Evolutionary conservation across 179 eudicot species (phyloP).

Genomic region (Drosera spatulata): DNA sequence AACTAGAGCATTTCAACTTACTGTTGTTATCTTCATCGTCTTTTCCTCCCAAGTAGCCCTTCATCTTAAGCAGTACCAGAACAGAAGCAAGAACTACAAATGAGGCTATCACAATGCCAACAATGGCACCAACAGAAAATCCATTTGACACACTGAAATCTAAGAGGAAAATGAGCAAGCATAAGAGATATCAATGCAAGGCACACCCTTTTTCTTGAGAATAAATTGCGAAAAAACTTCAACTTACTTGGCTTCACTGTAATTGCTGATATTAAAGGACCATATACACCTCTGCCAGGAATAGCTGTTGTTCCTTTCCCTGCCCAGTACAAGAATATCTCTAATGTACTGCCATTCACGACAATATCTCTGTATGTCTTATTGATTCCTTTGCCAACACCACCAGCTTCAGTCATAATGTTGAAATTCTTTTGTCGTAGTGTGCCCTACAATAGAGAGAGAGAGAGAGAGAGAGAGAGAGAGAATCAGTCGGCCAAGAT

Average conservation of each 20-base stretch:
- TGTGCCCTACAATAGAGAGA: conserved; percentile 13
- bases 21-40: conserved; percentile 14
- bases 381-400: conserved; percentile 17
- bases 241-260: conserved; percentile 57
- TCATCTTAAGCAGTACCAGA: conserved; percentile 36
- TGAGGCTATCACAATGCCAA: conserved; percentile 20
- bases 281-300: conserved; percentile 63
- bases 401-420: conserved; percentile 27
- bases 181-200: too few species aligned
- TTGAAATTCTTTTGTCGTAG: conserved; percentile 29
- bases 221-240: too few species aligned
- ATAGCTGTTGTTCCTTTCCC: conserved; percentile 13
- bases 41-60: conserved; percentile 20
- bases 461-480: not conserved
- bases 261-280: conserved; percentile 74
- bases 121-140: conserved; percentile 18
- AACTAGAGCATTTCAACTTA: not conserved
- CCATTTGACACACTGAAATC: conserved; percentile 29
- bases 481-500: not conserved
- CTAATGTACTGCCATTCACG: conserved; percentile 32
- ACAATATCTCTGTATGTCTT: conserved; percentile 12
- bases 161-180: conserved; percentile 7
- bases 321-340: conserved; percentile 49
- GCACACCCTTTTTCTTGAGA: too few species aligned
- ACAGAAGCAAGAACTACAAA: conserved; percentile 8